Evolutionary conservation across 805 yeast genomes (phyloP).

Genomic region (Ogataea salicorniae): DNA sequence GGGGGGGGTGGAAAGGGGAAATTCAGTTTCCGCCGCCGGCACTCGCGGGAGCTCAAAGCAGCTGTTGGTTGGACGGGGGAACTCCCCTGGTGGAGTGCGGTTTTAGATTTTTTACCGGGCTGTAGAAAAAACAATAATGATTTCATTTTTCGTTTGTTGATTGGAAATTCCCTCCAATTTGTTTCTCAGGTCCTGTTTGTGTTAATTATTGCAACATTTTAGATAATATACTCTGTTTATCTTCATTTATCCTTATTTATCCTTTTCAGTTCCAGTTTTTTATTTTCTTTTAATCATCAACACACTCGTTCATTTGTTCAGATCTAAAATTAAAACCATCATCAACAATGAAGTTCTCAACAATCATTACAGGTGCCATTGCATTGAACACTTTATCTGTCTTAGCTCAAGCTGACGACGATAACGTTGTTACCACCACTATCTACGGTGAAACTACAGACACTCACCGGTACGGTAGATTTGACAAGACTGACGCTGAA

Average conservation of each 20-base stretch:
- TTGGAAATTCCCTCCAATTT: too few species aligned
- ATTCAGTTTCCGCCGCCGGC: too few species aligned
- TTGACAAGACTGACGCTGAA: constrained; percentile 39
- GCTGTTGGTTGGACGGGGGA: too few species aligned
- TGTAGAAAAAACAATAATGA: too few species aligned
- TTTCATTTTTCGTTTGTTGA: too few species aligned
- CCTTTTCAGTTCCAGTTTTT: neutral
- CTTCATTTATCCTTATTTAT: too few species aligned
- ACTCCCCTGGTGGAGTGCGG: too few species aligned
- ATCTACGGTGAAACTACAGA: constrained; percentile 29
- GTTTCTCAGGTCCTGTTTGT: neutral
- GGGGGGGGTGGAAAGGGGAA: too few species aligned
- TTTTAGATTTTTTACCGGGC: too few species aligned
- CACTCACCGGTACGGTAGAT: constrained; percentile 42
- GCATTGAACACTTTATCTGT: constrained; percentile 34
- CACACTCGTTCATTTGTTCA: neutral
- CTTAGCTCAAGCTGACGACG: constrained; percentile 26
- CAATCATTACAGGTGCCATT: constrained; percentile 30
- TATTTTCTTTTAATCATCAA: neutral
- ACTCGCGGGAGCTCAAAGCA: too few species aligned
- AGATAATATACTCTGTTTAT: too few species aligned
- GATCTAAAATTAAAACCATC: neutral
- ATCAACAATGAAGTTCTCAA: constrained; percentile 37
- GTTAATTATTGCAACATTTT: neutral
- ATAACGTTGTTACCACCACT: constrained; percentile 29